phyloP scores from a whole-genome alignment of 1,139 yeast genomes.

The Pichia sp. region DNA sequence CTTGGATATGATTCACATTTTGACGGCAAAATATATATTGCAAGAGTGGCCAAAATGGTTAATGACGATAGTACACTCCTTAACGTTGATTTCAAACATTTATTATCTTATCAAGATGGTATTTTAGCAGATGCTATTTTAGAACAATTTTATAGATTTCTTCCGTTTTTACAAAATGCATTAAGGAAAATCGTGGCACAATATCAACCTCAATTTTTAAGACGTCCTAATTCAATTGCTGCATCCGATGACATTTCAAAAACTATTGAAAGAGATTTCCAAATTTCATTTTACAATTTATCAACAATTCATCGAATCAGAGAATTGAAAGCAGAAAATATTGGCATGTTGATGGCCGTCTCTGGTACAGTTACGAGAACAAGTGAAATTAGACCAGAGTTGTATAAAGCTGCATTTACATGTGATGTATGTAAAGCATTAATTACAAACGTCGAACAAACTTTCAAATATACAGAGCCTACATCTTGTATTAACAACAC shows the following conservation, averaged over 20 bases:
- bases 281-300: constrained; percentile 81
- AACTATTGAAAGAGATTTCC: constrained; percentile 66
- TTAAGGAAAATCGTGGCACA: constrained; percentile 65
- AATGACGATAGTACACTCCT: constrained; percentile 70
- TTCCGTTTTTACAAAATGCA: constrained; percentile 77
- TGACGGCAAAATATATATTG: constrained; percentile 60
- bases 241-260: constrained; percentile 30
- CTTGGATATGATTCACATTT: constrained; percentile 36
- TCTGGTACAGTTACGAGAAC: constrained; percentile 97
- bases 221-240: constrained; percentile 27
- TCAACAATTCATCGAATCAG: constrained; percentile 82
- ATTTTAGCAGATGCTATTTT: constrained; percentile 83
- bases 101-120: constrained; percentile 72
- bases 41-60: constrained; percentile 79
- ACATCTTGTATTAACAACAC: constrained; percentile 82
- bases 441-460: constrained; percentile 87
- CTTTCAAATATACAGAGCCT: constrained; percentile 92
- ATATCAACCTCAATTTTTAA: constrained; percentile 69
- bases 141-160: constrained; percentile 87
- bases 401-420: constrained; percentile 78
- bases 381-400: constrained; percentile 94
- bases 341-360: constrained; percentile 78
- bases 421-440: constrained; percentile 86
- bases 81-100: constrained; percentile 79
- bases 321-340: constrained; percentile 82